A percentile compares a stretch with the other conserved stretches of the same genome.
These are phyloP conservation scores for Moesziomyces globuligerus DNA, from an alignment of 1,284 basidiomycete genomes.

Conservation along the genomic window DNA sequence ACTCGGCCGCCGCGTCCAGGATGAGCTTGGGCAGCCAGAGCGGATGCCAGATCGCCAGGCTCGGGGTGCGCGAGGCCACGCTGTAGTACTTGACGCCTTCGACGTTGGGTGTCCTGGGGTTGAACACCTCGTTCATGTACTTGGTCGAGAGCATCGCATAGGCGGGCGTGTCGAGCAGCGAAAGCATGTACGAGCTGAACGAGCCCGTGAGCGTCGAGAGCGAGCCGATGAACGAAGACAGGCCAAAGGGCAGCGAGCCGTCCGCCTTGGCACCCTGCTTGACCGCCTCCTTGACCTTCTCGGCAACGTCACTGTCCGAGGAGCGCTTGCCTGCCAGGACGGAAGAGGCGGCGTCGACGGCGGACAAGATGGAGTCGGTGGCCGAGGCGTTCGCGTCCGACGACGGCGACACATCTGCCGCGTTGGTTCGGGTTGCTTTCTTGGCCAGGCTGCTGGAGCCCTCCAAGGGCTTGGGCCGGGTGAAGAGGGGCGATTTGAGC, in stretches of 20 bases:
- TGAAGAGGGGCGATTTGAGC: slow-evolving; percentile 62
- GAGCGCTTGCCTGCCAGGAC: slow-evolving; percentile 7
- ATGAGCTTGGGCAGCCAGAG: slow-evolving; percentile 96
- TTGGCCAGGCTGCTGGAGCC: slow-evolving; percentile 31
- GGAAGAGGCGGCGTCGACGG: slow-evolving; percentile 26
- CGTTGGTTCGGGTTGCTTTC: slow-evolving; percentile 3
- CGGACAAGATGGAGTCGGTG: slow-evolving; percentile 11
- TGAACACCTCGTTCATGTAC: slow-evolving; percentile 87
- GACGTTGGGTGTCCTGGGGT: slow-evolving; percentile 87
- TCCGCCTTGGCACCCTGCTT: slow-evolving; percentile 28
- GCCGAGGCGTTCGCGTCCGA: slow-evolving; percentile 11
- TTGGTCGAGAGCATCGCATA: slow-evolving; percentile 92
- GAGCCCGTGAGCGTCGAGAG: slow-evolving; percentile 75
- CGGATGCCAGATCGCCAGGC: slow-evolving; percentile 87
- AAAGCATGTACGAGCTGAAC: slow-evolving; percentile 87
- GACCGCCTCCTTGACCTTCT: slow-evolving; percentile 35
- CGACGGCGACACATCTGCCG: slow-evolving; percentile 11
- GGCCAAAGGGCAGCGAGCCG: slow-evolving; percentile 36
- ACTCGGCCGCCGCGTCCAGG: slow-evolving; percentile 75
- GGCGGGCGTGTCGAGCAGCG: slow-evolving; percentile 92
- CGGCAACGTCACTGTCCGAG: slow-evolving; percentile 8
- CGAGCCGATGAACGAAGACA: slow-evolving; percentile 45
- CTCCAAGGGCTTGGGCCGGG: slow-evolving; percentile 43
- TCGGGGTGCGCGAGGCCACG: slow-evolving; percentile 80
- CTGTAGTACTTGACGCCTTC: slow-evolving; percentile 88